Conservation (phyloP, 305 asterid species). For the Fraxinus angustifolia region DNA sequence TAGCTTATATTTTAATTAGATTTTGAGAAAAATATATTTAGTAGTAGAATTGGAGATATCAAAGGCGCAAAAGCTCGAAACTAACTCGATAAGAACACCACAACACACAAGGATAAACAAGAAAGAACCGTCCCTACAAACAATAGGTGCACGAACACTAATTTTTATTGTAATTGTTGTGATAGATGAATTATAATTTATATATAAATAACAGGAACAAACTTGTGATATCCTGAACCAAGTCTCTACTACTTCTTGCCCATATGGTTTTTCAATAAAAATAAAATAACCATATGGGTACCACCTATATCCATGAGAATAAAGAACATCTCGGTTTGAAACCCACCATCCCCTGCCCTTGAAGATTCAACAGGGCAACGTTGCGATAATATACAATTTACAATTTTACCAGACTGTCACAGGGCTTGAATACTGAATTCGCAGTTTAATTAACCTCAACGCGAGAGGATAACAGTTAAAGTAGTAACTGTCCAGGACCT, state of each 20-base stretch:
- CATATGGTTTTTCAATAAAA: conserved; percentile 70
- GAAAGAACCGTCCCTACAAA: background rate
- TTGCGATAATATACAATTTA: conserved; percentile 76
- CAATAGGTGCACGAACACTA: background rate
- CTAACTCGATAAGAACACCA: background rate
- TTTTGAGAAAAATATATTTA: background rate
- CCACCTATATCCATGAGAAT: conserved; percentile 8
- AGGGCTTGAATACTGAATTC: conserved; percentile 23
- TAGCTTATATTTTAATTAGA: background rate
- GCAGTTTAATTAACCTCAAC: conserved; percentile 27
- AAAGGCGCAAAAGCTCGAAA: background rate
- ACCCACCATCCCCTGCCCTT: conserved; percentile 39
- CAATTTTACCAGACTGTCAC: conserved; percentile 35
- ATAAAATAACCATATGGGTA: conserved; percentile 74
- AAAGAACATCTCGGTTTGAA: conserved; percentile 46
- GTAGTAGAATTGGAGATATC: background rate
- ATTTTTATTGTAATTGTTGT: background rate
- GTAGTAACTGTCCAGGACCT: conserved; percentile 63
- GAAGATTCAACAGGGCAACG: conserved; percentile 38
- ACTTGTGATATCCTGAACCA: conserved; percentile 26
- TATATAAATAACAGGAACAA: conserved; percentile 26
- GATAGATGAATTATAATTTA: background rate
- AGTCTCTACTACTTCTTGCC: conserved; percentile 42
- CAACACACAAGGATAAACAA: background rate
- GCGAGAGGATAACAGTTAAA: conserved; percentile 28